Evolutionary conservation across 805 yeast species (phyloP), one percentile per base, ranked within the genome.

Genomic region (Kurtzmaniella cleridarum): DNA sequence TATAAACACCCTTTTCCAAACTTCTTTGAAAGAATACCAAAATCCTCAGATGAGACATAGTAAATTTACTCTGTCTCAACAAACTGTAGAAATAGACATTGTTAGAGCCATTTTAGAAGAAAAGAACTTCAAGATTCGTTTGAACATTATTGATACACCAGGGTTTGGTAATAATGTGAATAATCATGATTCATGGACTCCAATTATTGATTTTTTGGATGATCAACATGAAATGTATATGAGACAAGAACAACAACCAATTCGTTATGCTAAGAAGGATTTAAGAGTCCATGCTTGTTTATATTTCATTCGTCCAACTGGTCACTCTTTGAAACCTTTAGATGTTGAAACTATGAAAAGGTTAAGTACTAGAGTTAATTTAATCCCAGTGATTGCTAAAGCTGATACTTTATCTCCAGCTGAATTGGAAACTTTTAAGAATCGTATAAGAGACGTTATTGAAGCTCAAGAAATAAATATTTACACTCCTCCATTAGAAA

Each of bases 301-400:
- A 46, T 93, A 90, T 66, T 91, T 93, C 54, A 85, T 93, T 54
- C 96, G 91, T 66, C 98, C 98, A 50, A 90, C 97, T 18, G 98
- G 96, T 44, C 98, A 93, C 66, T 79, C 86, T 32, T 75, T 93
- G 60, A 85, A 82, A 59, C 81, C 96, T 14, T 73, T 93, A 54
- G 98, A 93, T 62, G 79, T 93, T 50, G 81, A 77, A 48, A 85
- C 90, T 51, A 86, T 93, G 87, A 81, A 82, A 57, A 78, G 79
- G 58, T 78, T 93, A 46, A 95, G 88, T 67, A 81, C 82, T 56
- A 89, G 88, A 62, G 96, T 90, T 45, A 93, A 93, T 61, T 75
- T 93, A 62, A 86, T 93, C 46, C 98, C 98, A 34, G 78, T 93
- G 35, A 87, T 93, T 63, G 93, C 98, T 46, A 91, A 91, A 68